These are phyloP conservation scores for Mesembryanthemum crystallinum DNA, from an alignment of 148 eudicot genomes.

Conservation along the genomic window DNA sequence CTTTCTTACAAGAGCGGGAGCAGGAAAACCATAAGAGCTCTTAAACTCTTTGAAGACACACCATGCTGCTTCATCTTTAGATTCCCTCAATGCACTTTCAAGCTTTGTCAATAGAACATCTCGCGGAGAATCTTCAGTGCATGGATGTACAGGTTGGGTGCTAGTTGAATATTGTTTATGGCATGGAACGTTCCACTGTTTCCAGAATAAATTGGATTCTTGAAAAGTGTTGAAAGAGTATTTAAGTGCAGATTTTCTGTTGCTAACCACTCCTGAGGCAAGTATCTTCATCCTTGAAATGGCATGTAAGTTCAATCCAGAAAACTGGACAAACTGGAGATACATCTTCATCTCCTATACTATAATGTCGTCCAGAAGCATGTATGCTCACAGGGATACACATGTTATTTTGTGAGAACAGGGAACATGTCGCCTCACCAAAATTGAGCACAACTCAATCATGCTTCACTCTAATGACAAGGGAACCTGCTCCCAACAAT, in stretches of 20 bases:
- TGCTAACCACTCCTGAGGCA: conserved; percentile 17
- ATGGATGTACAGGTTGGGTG: conserved; percentile 19
- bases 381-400: neutral
- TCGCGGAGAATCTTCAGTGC: conserved; percentile 32
- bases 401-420: neutral
- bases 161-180: conserved; percentile 24
- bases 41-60: conserved; percentile 52
- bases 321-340: conserved; percentile 13
- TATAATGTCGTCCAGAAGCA: conserved; percentile 17
- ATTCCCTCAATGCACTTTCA: conserved; percentile 48
- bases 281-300: conserved; percentile 17
- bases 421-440: neutral
- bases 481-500: neutral
- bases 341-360: conserved; percentile 16
- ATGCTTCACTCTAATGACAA: neutral
- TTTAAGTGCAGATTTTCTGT: conserved; percentile 10
- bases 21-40: conserved; percentile 59
- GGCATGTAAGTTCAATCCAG: conserved; percentile 13
- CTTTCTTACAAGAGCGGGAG: conserved; percentile 35
- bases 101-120: conserved; percentile 46
- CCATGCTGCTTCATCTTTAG: conserved; percentile 63
- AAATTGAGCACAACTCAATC: neutral
- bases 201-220: conserved; percentile 5
- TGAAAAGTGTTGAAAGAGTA: conserved; percentile 4
- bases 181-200: neutral